These are phyloP conservation scores for Kockiozyma suomiensis DNA, from an alignment of 805 yeast genomes.

Conservation along the genomic window DNA sequence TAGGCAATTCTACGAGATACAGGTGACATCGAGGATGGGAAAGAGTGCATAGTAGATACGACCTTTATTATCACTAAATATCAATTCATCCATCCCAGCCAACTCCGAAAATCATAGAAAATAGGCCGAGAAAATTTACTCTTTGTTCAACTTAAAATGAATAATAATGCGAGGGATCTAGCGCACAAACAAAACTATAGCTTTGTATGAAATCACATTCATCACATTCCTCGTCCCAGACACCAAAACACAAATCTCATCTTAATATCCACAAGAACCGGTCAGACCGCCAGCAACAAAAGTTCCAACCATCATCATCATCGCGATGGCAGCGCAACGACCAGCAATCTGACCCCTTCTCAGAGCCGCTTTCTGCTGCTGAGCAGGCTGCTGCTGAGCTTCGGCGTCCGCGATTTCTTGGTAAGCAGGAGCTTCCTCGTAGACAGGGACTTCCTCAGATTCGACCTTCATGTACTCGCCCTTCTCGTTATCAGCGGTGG, in stretches of 20 bases:
- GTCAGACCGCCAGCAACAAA: background rate
- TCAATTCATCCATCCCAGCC: no score
- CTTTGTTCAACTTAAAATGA: no score
- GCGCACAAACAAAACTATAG: no score
- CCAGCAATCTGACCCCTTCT: background rate
- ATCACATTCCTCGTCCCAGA: background rate
- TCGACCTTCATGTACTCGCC: background rate
- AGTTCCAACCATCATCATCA: background rate
- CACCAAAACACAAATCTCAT: background rate
- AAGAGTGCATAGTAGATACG: no score
- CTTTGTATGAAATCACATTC: no score
- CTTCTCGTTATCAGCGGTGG: background rate
- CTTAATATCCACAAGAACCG: background rate
- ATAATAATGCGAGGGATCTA: no score
- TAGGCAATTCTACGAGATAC: no score
- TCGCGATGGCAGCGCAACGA: background rate
- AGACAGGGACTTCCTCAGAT: background rate
- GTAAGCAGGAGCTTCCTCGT: constrained; percentile 1
- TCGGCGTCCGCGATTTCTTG: background rate
- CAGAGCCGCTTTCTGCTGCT: background rate
- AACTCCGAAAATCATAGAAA: no score
- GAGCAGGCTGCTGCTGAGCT: background rate
- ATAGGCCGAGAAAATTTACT: no score
- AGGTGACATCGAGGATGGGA: no score
- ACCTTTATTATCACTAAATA: no score